phyloP scores from a whole-genome alignment of 1,284 basidiomycete species.

The Malassezia pachydermatis region DNA sequence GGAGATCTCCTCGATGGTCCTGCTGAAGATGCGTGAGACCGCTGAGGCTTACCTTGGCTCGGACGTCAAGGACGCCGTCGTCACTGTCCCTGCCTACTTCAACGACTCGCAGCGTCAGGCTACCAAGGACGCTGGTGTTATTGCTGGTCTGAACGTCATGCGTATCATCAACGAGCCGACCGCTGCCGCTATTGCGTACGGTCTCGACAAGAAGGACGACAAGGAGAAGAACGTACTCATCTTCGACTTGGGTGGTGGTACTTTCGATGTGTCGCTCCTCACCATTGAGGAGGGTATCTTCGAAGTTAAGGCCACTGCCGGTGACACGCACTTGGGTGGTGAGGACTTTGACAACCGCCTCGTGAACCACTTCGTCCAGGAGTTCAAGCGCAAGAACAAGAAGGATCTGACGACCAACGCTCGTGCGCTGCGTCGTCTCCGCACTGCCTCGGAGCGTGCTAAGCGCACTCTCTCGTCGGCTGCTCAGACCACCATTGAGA shows the following conservation, averaged over 20 bases:
- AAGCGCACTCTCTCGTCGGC: constrained; percentile 97
- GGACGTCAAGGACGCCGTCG: constrained; percentile 74
- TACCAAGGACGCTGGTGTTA: constrained; percentile 84
- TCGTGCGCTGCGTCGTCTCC: constrained; percentile 91
- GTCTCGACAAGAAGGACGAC: constrained; percentile 70
- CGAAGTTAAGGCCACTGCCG: constrained; percentile 96
- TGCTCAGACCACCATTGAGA: constrained; percentile 91
- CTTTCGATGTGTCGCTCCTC: constrained; percentile 95
- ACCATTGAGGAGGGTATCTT: constrained; percentile 98
- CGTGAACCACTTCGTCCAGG: constrained; percentile 93
- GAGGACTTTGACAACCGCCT: constrained; percentile 96
- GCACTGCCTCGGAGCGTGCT: constrained; percentile 95
- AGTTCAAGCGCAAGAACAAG: constrained; percentile 99
- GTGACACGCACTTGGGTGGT: constrained; percentile 97
- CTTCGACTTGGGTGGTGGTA: constrained; percentile 97
- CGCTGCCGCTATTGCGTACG: constrained; percentile 87
- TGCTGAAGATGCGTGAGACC: constrained; percentile 95
- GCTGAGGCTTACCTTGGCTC: constrained; percentile 89
- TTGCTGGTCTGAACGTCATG: constrained; percentile 80
- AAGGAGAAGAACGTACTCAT: constrained; percentile 89
- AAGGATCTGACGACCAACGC: constrained; percentile 86
- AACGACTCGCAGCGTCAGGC: constrained; percentile 93
- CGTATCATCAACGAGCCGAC: constrained; percentile 96
- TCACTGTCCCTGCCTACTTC: constrained; percentile 88
- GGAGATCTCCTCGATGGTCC: constrained; percentile 94